Conservation (phyloP, 176 grass and related monocot genomes). For the Avena sativa region DNA sequence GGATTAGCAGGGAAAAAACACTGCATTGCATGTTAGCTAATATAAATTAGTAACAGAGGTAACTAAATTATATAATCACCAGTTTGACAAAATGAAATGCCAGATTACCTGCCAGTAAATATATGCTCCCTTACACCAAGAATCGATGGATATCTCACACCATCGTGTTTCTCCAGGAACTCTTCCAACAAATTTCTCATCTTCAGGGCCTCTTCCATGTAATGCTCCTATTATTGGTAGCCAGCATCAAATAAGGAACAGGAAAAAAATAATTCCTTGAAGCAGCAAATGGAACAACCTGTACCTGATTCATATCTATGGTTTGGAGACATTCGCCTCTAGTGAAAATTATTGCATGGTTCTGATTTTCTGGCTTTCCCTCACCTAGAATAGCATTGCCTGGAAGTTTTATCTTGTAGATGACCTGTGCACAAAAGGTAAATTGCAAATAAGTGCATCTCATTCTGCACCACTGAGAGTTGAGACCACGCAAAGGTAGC, state of each 20-base stretch:
- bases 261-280: neutral
- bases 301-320: slow-evolving; percentile 99
- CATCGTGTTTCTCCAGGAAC: slow-evolving; percentile 88
- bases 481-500: slow-evolving; percentile 13
- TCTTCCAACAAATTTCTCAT: slow-evolving; percentile 99
- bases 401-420: slow-evolving; percentile 98
- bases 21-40: slow-evolving; percentile 10
- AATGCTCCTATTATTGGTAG: slow-evolving; percentile 77
- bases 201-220: slow-evolving; percentile 98
- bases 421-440: slow-evolving; percentile 54
- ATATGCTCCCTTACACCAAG: slow-evolving; percentile 99
- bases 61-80: slow-evolving; percentile 17
- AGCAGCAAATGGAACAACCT: neutral
- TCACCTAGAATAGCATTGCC: slow-evolving; percentile 94
- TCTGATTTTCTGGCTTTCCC: slow-evolving; percentile 99
- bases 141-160: slow-evolving; percentile 95
- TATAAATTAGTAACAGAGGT: neutral
- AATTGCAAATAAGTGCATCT: slow-evolving; percentile 22
- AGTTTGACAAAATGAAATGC: slow-evolving; percentile 12
- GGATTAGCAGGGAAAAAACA: neutral
- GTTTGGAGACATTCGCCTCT: slow-evolving; percentile 95
- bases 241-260: slow-evolving; percentile 25
- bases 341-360: slow-evolving; percentile 99
- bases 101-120: slow-evolving; percentile 92
- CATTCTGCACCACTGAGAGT: slow-evolving; percentile 19